A percentile compares a stretch with the other conserved stretches of the same genome.
These are phyloP conservation scores for Saccharum spontaneum DNA, from an alignment of 176 grass and related monocot genomes.

Conservation along the genomic window DNA sequence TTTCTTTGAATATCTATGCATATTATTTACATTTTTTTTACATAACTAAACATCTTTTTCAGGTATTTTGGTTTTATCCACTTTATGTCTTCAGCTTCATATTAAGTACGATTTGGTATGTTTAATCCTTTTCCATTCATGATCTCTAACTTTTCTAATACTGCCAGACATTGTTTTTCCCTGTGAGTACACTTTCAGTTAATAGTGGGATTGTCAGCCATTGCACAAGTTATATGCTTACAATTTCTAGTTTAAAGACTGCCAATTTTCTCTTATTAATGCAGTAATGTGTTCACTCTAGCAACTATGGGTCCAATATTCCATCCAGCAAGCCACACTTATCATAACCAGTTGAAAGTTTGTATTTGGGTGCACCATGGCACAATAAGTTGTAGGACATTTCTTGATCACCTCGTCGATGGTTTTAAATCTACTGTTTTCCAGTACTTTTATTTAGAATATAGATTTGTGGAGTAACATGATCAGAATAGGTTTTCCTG, in stretches of 20 bases:
- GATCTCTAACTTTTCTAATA: constrained; percentile 2
- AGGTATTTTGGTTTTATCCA: constrained; percentile 98
- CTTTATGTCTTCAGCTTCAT: constrained; percentile 95
- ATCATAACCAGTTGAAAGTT: constrained; percentile 2
- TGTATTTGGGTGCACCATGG: background rate
- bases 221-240: background rate
- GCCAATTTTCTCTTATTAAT: background rate
- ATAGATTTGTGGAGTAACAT: background rate
- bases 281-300: constrained; percentile 7
- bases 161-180: constrained; percentile 17
- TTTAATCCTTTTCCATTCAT: constrained; percentile 18
- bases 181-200: constrained; percentile 13
- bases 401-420: background rate
- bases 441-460: background rate
- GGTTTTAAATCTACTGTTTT: background rate
- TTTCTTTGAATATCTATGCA: background rate
- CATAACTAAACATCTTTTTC: constrained; percentile 37
- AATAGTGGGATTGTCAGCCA: constrained; percentile 12
- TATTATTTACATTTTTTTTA: constrained; percentile 37
- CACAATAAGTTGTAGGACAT: constrained; percentile 1
- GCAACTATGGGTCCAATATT: constrained; percentile 12
- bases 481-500: background rate
- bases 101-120: constrained; percentile 85
- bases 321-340: background rate
- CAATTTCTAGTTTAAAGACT: constrained; percentile 3